phyloP scores from a whole-genome alignment of 2,329 filamentous ascomycete genomes.

The Dactylellina cionopaga region DNA sequence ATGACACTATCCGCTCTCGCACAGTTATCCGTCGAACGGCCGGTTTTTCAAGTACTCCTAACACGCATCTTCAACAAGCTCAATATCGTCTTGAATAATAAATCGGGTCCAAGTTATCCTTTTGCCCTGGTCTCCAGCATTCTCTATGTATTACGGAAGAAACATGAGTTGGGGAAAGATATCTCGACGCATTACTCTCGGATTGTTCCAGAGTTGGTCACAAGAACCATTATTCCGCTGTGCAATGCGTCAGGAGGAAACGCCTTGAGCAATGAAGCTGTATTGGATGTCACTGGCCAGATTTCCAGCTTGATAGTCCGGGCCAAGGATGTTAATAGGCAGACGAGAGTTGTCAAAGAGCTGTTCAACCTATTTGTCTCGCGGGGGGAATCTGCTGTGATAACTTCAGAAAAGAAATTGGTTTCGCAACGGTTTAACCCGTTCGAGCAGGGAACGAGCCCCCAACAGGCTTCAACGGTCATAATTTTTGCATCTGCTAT shows the following conservation, averaged over 20 bases:
- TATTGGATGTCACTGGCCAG: constrained; percentile 70
- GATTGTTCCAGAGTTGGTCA: constrained; percentile 62
- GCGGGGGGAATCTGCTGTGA: constrained; percentile 59
- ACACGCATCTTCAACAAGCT: constrained; percentile 72
- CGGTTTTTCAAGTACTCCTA: constrained; percentile 72
- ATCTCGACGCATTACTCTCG: constrained; percentile 65
- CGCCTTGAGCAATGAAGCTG: constrained; percentile 65
- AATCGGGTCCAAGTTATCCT: constrained; percentile 65
- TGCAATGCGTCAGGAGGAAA: constrained; percentile 61
- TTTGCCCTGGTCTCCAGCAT: constrained; percentile 70
- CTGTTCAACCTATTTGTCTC: constrained; percentile 67
- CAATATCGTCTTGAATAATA: constrained; percentile 64
- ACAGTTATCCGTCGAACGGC: constrained; percentile 71
- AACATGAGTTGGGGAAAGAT: constrained; percentile 62
- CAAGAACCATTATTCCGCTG: constrained; percentile 57
- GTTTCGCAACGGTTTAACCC: constrained; percentile 54
- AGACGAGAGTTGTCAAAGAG: constrained; percentile 66
- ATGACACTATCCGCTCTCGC: constrained; percentile 72
- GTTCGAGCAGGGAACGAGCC: constrained; percentile 37
- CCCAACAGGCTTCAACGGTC: constrained; percentile 44
- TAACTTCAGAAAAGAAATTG: constrained; percentile 58
- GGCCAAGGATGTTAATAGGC: constrained; percentile 66
- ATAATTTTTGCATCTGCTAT: constrained; percentile 55
- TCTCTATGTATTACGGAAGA: constrained; percentile 70
- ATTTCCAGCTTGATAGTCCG: constrained; percentile 71